A percentile compares a stretch with the other conserved stretches of the same genome.
phyloP scores from a whole-genome alignment of 352 stramenopile species.

The Globisporangium viniferum region DNA sequence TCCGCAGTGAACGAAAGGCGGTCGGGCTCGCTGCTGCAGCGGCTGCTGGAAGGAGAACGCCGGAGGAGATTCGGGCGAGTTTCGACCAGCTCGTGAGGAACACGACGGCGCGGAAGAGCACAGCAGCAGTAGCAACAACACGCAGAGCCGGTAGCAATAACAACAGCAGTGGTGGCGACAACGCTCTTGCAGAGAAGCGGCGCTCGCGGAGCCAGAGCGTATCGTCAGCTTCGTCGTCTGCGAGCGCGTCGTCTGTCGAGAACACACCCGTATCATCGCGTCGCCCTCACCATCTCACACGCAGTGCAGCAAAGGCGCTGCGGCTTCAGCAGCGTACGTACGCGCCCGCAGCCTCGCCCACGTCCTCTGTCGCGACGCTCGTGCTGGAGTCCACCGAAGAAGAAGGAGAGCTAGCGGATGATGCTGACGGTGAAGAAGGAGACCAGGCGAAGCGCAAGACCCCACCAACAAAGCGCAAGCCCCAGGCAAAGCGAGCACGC shows the following conservation, averaged over 20 bases:
- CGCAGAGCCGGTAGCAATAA: neutral
- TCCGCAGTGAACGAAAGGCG: neutral
- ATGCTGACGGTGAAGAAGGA: neutral
- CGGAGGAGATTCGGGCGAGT: conserved; percentile 14
- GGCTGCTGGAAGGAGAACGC: conserved; percentile 3
- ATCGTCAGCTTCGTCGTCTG: neutral
- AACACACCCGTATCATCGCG: neutral
- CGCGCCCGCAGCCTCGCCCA: neutral
- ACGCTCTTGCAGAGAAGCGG: neutral
- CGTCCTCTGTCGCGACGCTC: conserved; percentile 2
- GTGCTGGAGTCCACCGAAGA: conserved; percentile 6
- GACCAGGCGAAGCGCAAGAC: neutral
- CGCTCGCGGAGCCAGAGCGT: neutral
- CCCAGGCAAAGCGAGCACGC: neutral
- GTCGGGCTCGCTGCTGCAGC: neutral
- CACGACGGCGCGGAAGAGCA: neutral
- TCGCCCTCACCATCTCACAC: neutral
- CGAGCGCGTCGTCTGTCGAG: neutral
- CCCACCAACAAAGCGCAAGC: conserved; percentile 13
- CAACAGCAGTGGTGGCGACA: neutral
- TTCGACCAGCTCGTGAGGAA: conserved; percentile 15
- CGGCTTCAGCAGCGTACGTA: neutral
- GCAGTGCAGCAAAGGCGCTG: neutral
- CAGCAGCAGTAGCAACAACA: neutral
- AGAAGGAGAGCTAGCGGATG: conserved; percentile 9